A percentile compares a stretch with the other conserved stretches of the same genome.
phyloP scores from a whole-genome alignment of 352 stramenopile species.

The Hyaloperonospora brassicae region DNA sequence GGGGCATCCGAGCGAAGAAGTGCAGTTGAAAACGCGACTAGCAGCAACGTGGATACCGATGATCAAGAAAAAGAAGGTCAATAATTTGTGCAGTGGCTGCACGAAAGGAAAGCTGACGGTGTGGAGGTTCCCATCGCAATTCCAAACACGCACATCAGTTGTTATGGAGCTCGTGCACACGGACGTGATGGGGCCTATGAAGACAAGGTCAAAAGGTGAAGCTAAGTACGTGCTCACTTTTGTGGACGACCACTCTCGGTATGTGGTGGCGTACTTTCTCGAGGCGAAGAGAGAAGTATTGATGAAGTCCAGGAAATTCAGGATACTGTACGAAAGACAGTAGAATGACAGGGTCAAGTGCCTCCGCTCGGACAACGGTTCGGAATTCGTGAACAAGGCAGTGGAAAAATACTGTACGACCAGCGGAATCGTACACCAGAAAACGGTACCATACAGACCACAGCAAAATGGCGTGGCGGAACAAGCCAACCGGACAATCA shows the following conservation, averaged over 20 bases:
- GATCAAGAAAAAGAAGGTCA: not conserved
- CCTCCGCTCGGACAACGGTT: conserved; percentile 25
- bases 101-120: not conserved
- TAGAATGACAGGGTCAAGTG: conserved; percentile 11
- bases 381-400: conserved; percentile 24
- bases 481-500: conserved; percentile 19
- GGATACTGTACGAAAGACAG: conserved; percentile 11
- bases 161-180: not conserved
- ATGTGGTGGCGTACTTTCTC: conserved; percentile 2
- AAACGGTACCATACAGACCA: conserved; percentile 8
- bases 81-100: not conserved
- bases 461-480: conserved; percentile 18
- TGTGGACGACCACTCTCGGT: not conserved
- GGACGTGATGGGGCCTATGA: conserved; percentile 2
- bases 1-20: not conserved
- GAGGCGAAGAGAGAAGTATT: not conserved
- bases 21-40: not conserved
- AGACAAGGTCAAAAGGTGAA: not conserved
- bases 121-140: not conserved
- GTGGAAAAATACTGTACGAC: not conserved
- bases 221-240: not conserved
- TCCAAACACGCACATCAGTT: not conserved
- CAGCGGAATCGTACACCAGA: conserved; percentile 17
- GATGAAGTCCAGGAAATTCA: not conserved
- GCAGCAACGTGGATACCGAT: not conserved